phyloP scores from a whole-genome alignment of 164 flowering plant genomes.

The Macadamia tetraphylla region DNA sequence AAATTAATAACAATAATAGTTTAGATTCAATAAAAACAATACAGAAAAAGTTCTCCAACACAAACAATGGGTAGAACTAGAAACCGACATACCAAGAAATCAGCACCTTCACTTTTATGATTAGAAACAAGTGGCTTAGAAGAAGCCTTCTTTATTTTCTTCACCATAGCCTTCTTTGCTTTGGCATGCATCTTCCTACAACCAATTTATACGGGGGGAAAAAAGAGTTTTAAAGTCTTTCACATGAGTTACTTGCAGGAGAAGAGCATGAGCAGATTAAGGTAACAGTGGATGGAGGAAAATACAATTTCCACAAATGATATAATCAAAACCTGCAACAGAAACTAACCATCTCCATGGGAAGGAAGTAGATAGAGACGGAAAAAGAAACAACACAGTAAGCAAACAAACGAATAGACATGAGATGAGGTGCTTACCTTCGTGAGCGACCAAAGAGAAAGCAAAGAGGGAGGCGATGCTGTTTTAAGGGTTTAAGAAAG shows the following conservation, averaged over 20 bases:
- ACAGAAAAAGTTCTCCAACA: not conserved
- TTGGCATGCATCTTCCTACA: constrained; percentile 20
- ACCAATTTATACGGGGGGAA: not conserved
- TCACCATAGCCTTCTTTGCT: constrained; percentile 28
- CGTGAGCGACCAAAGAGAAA: constrained; percentile 11
- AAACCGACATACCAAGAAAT: constrained; percentile 41
- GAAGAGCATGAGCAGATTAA: no score
- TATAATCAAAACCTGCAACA: no score
- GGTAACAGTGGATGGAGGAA: no score
- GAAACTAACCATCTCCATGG: no score
- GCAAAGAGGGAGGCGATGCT: no score
- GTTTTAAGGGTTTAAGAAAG: no score
- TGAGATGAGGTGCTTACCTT: constrained; percentile 6
- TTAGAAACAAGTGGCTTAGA: constrained; percentile 8
- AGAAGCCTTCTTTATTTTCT: constrained; percentile 22
- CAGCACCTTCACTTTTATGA: constrained; percentile 26
- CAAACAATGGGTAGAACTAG: not conserved
- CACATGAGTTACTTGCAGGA: no score
- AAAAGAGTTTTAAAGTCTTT: no score
- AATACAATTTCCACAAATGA: no score
- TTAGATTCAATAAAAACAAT: not conserved
- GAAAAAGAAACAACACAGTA: no score
- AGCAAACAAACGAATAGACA: no score
- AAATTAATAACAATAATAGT: not conserved
- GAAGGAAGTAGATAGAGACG: no score